Evolutionary conservation across 345 rosid genomes (phyloP).

Genomic region (Linum tenue): DNA sequence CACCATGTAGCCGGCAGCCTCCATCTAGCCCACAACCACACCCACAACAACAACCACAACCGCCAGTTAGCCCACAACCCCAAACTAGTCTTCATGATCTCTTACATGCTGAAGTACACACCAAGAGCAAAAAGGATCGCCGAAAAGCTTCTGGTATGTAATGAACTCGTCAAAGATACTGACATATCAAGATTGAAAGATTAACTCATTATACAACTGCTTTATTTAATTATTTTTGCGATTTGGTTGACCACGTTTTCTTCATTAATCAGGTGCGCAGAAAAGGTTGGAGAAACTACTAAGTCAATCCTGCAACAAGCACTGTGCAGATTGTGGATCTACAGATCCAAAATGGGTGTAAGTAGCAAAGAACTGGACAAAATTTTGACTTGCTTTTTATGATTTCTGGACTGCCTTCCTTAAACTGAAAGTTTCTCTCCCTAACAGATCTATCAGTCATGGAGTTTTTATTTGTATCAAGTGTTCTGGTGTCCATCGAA

Average conservation of each 20-base stretch:
- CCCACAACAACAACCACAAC: not conserved
- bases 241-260: not conserved
- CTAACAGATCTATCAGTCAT: slow-evolving; percentile 56
- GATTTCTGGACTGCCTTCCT: slow-evolving; percentile 5
- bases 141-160: slow-evolving; percentile 40
- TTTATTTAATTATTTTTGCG: not conserved
- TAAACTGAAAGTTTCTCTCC: slow-evolving; percentile 18
- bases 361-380: slow-evolving; percentile 19
- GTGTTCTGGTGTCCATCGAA: slow-evolving; percentile 95
- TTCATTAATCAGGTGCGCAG: slow-evolving; percentile 35
- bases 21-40: not conserved
- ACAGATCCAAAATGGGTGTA: slow-evolving; percentile 99
- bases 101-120: slow-evolving; percentile 33
- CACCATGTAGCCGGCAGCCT: not conserved
- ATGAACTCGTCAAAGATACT: not conserved
- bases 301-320: slow-evolving; percentile 40
- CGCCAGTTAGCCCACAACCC: slow-evolving; percentile 14
- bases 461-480: slow-evolving; percentile 94
- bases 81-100: slow-evolving; percentile 52
- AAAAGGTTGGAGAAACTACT: slow-evolving; percentile 49
- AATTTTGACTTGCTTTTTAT: not conserved
- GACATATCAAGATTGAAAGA: not conserved
- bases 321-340: slow-evolving; percentile 91
- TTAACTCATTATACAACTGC: not conserved
- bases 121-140: slow-evolving; percentile 25